phyloP scores from a whole-genome alignment of 495 filamentous ascomycete species.

The Hypomontagnella monticulosa region DNA sequence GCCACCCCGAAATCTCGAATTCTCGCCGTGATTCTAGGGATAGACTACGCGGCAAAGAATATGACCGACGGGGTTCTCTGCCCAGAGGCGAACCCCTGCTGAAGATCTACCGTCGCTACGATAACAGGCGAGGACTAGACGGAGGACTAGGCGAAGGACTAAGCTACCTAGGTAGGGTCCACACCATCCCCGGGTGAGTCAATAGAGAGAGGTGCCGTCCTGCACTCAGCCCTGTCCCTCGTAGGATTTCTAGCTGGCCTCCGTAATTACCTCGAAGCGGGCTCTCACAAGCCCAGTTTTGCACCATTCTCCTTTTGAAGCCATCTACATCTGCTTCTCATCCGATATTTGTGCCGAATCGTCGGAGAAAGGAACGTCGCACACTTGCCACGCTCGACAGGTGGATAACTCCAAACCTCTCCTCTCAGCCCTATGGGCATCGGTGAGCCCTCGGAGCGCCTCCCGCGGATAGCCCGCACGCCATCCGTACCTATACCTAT shows the following conservation, averaged over 20 bases:
- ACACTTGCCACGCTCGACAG: background rate
- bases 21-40: too few relatives aligned
- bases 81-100: too few relatives aligned
- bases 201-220: slow-evolving; percentile 12
- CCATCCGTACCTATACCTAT: too few relatives aligned
- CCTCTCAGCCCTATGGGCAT: slow-evolving; percentile 27
- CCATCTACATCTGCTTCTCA: background rate
- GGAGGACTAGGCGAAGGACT: too few relatives aligned
- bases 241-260: slow-evolving; percentile 26
- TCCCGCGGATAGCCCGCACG: slow-evolving; percentile 22
- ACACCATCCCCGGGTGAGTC: too few relatives aligned
- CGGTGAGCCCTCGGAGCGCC: slow-evolving; percentile 5
- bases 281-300: slow-evolving; percentile 2
- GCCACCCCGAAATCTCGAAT: too few relatives aligned
- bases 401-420: slow-evolving; percentile 11
- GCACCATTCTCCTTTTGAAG: background rate
- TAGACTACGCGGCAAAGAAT: too few relatives aligned
- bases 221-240: slow-evolving; percentile 21
- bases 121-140: too few relatives aligned
- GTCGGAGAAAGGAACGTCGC: background rate
- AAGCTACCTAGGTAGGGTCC: too few relatives aligned
- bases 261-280: slow-evolving; percentile 21
- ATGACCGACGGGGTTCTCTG: too few relatives aligned
- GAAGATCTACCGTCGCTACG: too few relatives aligned
- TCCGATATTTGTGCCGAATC: background rate